Base-by-base conservation (phyloP, 345 rosid species). In the Hypericum androsaemum region DNA sequence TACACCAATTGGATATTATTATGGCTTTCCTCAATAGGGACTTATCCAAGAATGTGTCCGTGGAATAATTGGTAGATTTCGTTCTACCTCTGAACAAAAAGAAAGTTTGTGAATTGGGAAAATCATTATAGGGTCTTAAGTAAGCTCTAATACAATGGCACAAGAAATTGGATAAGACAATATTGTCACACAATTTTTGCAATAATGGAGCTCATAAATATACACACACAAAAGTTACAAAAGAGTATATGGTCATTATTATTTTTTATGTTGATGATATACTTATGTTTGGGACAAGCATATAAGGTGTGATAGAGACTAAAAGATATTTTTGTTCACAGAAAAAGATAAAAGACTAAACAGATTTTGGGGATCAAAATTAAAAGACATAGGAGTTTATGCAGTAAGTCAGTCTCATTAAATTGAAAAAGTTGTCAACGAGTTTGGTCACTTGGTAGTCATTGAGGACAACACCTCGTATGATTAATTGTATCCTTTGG, bases 191-290 rank as follows among this genome's bases (percentile, higher is more conserved):
- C 16, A 13, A 17, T n/a, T 47, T 47, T 7, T 5, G 11, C 6
- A 42, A 57, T 38, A 57, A 46, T 47, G n/a, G 8, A 12, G 53
- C 37, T 5, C 28, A 57, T 47, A 46, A 57, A 16, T 57, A 43
- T 12, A 47, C 38, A 12, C 44, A 57, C 12, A 32, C 1, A 3
- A 46, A 57, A 12, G 13, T 37, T 37, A 43, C 11, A 4, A 15
- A 56, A 12, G 12, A 56, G 11, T 56, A 43, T 56, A 49, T 38
- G 1, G 53, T 57, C 5, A 46, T 37, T 1, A 47, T 57, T 10
- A 10, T 39, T 43, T 3, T 56, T 9, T 37, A 57, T 57, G 53
- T 47, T 46, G 59, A 22, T 22, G 32, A 22, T 4, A 22, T 22
- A 4, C 4, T 22, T 22, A 22, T 22, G 2, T 22, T 22, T 22